Conservation (phyloP, 805 yeast species). For the Metschnikowia vanudenii region DNA sequence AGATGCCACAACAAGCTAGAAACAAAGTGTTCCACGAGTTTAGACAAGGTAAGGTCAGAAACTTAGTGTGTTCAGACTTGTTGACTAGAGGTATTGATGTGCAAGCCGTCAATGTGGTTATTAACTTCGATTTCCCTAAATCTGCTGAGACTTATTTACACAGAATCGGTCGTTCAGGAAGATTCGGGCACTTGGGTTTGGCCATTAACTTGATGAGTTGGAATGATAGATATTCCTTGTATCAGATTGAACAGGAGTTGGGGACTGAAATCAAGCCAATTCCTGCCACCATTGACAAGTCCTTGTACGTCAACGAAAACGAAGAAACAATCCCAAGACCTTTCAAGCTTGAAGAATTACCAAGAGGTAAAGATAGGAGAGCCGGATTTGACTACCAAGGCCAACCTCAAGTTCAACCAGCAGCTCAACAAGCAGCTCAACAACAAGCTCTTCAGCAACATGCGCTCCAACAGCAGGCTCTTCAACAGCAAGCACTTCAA, state of each 20-base stretch:
- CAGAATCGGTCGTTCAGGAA: constrained; percentile 98
- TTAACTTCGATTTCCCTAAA: constrained; percentile 97
- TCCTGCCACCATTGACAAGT: constrained; percentile 88
- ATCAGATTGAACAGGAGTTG: constrained; percentile 93
- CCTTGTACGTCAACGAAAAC: constrained; percentile 83
- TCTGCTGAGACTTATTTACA: constrained; percentile 96
- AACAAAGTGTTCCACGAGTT: constrained; percentile 98
- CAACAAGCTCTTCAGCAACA: constrained; percentile 15
- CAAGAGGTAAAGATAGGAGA: constrained; percentile 39
- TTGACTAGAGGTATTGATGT: constrained; percentile 99
- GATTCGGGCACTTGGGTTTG: constrained; percentile 97
- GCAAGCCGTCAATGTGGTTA: constrained; percentile 97
- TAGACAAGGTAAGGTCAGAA: constrained; percentile 96
- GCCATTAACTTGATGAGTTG: constrained; percentile 96
- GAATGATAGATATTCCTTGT: constrained; percentile 91
- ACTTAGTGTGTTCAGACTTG: constrained; percentile 93
- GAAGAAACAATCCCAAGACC: constrained; percentile 79
- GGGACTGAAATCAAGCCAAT: constrained; percentile 97
- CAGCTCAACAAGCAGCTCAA: constrained; percentile 1
- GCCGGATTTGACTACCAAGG: constrained; percentile 42
- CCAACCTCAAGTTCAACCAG: constrained; percentile 31
- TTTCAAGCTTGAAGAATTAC: constrained; percentile 68
- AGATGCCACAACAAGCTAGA: constrained; percentile 96
- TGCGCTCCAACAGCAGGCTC: constrained; percentile 16
- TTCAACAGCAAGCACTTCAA: constrained; percentile 17